These are phyloP conservation scores for Aspergillus tanneri DNA, from an alignment of 2,329 filamentous ascomycete species.

Conservation along the genomic window DNA sequence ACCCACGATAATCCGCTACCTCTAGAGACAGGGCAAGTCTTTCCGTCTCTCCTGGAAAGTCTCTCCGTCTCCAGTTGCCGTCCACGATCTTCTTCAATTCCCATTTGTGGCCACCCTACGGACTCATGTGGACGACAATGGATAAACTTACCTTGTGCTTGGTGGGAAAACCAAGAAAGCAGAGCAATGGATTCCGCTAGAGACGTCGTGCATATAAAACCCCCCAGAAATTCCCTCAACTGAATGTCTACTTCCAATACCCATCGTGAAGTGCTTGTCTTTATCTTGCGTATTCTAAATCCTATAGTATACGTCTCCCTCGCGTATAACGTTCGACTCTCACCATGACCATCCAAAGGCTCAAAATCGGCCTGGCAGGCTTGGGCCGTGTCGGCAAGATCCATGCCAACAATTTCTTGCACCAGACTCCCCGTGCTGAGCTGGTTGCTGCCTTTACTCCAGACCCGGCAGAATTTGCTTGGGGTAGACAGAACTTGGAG, in stretches of 20 bases:
- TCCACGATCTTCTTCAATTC: neutral
- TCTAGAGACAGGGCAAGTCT: conserved; percentile 1
- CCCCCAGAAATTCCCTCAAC: neutral
- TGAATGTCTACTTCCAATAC: neutral
- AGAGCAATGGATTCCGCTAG: neutral
- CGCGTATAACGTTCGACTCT: too few relatives aligned
- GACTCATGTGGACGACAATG: neutral
- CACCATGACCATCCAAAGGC: conserved; percentile 29
- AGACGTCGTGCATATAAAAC: neutral
- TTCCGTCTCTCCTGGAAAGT: conserved; percentile 3
- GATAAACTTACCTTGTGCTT: neutral
- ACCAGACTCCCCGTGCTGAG: conserved; percentile 47
- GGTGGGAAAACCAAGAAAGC: neutral
- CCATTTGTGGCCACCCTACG: neutral
- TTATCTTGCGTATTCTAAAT: neutral
- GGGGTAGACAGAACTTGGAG: conserved; percentile 51
- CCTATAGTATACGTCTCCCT: neutral
- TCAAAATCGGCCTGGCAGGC: conserved; percentile 48
- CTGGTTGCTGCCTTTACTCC: conserved; percentile 50
- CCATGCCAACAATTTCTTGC: conserved; percentile 49
- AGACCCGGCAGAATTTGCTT: conserved; percentile 45
- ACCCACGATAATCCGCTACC: too few relatives aligned
- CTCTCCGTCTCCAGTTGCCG: conserved; percentile 2
- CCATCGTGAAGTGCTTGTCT: neutral
- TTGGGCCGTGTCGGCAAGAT: conserved; percentile 51